Evolutionary conservation across 2,329 filamentous ascomycete species (phyloP), one percentile per base, ranked within the genome.

Genomic region (Verticillium alfalfae): DNA sequence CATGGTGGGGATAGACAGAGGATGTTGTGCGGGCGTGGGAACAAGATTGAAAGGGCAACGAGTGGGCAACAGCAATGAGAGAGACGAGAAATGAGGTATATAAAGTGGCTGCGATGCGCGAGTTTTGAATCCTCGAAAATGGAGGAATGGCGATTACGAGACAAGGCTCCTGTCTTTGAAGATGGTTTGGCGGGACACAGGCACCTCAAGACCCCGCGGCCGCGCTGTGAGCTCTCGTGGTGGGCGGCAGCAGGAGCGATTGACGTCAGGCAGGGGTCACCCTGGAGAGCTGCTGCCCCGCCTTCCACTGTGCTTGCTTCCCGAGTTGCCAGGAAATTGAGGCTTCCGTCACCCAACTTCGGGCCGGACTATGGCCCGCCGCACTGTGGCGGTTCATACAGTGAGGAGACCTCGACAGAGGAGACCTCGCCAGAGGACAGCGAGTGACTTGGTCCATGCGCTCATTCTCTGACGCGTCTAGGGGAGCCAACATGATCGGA

Each of bases 1-100:
- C 34, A 59, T 72, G 60, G 45, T 64, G 45, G 60, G 12, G 26
- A 15, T 10, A 34, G 34, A 34, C 8, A 34, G 31, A 34, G 34
- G 54, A 1, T 12, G 6, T 7, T 12, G 31, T n/a, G 54, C 12
- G 18, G 31, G 5, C 9, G 16, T 34, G 18, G n/a, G 8, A 34
- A 16, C 6, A 34, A 18, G 13, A 22, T 56, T 6, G 18, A 16
- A 15, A n/a, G 5, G 10, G 45, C n/a, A 52, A 18, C 8, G 18
- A 12, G 45, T 22, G 10, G 18, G 10, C n/a, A 5, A 22, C n/a
- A 26, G 45, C 45, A 13, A 52, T 26, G 9, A 4, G 39, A 13
- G 39, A 45, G n/a, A 16, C n/a, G 31, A 13, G 12, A 13, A 1
- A 7, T 7, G 36, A 37, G n/a, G 18, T 12, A 52, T 16, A 45